Evolutionary conservation across 306 rosid genomes (phyloP), one percentile per base, ranked within the genome.

Genomic region (Sophora flavescens): DNA sequence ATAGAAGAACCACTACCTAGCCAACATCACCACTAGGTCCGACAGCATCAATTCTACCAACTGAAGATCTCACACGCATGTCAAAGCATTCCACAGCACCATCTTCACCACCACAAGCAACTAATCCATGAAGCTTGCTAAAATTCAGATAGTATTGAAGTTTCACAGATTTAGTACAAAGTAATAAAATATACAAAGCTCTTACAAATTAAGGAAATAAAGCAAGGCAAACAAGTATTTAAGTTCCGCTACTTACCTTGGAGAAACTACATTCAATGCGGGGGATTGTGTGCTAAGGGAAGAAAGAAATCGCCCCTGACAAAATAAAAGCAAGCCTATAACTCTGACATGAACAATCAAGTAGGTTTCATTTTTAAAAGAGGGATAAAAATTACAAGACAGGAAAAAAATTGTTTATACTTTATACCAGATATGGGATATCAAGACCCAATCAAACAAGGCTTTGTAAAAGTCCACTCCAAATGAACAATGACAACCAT

Each of bases 81-180:
- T n/a, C n/a, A n/a, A n/a, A n/a, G n/a, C n/a, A n/a, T n/a, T n/a
- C n/a, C n/a, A n/a, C n/a, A n/a, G n/a, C n/a, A n/a, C n/a, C n/a
- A n/a, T n/a, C n/a, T n/a, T n/a, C n/a, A n/a, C n/a, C n/a, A n/a
- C n/a, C n/a, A n/a, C n/a, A 92, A 61, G 97, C 97, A 87, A 95
- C 87, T 74, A 95, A 64, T 62, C 98, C 98, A 80, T 92, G 97
- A 69, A 88, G 38, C 84, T 95, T 89, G 89, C 98, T 95, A 84
- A 78, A 85, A 87, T 83, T 75, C 72, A 62, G 42, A 56, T 44
- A 59, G 65, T 54, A 64, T 36, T 68, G 16, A 81, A 67, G 8
- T 35, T 75, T 47, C 79, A 70, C 33, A 9, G 6, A 57, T 35
- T 84, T 69, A 80, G 65, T 28, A 78, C 33, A 75, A 63, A 32